Evolutionary conservation across 2,329 filamentous ascomycete species (phyloP), one percentile per base, ranked within the genome.

Genomic region (Cryphonectria japonica): DNA sequence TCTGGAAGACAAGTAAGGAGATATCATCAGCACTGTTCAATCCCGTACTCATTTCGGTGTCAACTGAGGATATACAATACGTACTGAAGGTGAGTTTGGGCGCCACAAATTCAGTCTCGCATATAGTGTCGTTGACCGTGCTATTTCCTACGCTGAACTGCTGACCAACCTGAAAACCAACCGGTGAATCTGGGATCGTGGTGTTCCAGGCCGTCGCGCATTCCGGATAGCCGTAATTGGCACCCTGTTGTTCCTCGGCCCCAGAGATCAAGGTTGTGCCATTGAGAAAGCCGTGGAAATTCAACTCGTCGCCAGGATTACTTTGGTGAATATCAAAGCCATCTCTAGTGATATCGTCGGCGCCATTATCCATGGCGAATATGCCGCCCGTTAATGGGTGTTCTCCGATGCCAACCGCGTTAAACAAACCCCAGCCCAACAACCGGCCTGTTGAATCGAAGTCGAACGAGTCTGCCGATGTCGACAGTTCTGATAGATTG

Each of bases 301-400:
- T 93, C 78, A 94, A 80, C 79, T 94, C 90, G 77, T 94, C 92
- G 22, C 85, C 92, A 0, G 92, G 92, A 76, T 94, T 94, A 75
- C 92, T 84, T 72, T 87, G 79, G 74, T 92, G 89, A 61, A 93
- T 85, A 72, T 92, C 89, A n/a, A 83, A 74, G 13, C 86, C 87
- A 64, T 85, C 79, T 43, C 91, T 85, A 19, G 80, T 80, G 22
- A 93, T 83, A 52, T 91, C 79, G 78, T 93, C 91, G 11, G 89
- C 89, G 1, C 88, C 91, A 79, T 94, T 94, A 79, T 94, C 92
- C 9, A 94, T 90, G 26, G 82, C 83, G 81, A 85, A 89, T 71
- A 89, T 82, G 26, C 83, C 85, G 29, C 86, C 87, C 0, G 82
- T 82, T 5, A 76, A 70, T 0, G 85, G 85, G 68, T 93, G 84